Evolutionary conservation across 768 basidiomycete species (phyloP).

Genomic region (Podaxis sp.): DNA sequence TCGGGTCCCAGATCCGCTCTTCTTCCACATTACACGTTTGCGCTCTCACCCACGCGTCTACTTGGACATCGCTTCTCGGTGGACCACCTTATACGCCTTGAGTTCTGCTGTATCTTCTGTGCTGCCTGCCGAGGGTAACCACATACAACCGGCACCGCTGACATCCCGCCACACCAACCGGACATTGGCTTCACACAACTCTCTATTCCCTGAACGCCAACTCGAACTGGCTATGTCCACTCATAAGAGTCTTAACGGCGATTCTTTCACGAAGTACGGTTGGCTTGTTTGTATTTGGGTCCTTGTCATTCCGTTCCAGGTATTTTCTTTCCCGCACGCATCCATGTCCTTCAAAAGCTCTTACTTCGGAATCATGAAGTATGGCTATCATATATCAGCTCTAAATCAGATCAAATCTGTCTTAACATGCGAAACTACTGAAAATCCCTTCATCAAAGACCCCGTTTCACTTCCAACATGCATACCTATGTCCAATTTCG

Average conservation of each 20-base stretch:
- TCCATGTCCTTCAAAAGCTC: background rate
- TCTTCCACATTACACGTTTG: background rate
- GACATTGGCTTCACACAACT: background rate
- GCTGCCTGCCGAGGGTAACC: no score
- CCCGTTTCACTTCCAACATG: conserved; percentile 61
- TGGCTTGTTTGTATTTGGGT: conserved; percentile 71
- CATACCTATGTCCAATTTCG: conserved; percentile 73
- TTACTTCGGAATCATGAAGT: conserved; percentile 36
- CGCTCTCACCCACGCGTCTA: background rate
- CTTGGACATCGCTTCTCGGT: no score
- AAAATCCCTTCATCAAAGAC: conserved; percentile 22
- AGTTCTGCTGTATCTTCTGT: no score
- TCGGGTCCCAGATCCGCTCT: background rate
- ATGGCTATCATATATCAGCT: conserved; percentile 92
- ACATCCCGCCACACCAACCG: no score
- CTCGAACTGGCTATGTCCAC: conserved; percentile 17
- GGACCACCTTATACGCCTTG: no score
- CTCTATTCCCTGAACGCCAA: no score
- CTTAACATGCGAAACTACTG: conserved; percentile 61
- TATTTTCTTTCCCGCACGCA: conserved; percentile 25
- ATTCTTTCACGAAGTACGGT: conserved; percentile 58
- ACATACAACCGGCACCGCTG: no score
- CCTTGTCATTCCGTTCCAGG: conserved; percentile 60
- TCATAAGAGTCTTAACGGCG: conserved; percentile 15
- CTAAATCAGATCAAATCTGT: conserved; percentile 86